These are phyloP conservation scores for Fragaria nilgerrensis DNA, from an alignment of 306 rosid genomes.

Conservation along the genomic window DNA sequence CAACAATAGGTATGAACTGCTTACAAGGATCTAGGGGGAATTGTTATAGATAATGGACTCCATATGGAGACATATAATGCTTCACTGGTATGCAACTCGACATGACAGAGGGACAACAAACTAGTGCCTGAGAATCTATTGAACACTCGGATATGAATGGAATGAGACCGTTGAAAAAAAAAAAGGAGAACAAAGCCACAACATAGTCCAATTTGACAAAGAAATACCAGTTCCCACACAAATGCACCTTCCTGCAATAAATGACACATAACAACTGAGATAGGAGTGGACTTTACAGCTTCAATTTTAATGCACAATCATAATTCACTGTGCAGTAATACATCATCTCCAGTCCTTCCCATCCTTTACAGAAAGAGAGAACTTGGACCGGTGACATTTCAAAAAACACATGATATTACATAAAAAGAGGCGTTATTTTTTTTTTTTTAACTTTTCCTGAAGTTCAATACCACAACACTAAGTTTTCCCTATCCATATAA, in stretches of 20 bases:
- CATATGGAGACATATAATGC: slow-evolving; percentile 31
- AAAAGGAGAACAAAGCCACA: slow-evolving; percentile 55
- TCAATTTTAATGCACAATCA: slow-evolving; percentile 15
- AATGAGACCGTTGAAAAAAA: slow-evolving; percentile 46
- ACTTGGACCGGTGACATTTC: background rate
- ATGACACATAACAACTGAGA: slow-evolving; percentile 50
- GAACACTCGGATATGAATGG: slow-evolving; percentile 51
- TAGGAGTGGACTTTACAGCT: slow-evolving; percentile 20
- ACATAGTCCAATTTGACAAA: slow-evolving; percentile 51
- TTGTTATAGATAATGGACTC: slow-evolving; percentile 32
- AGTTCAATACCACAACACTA: background rate
- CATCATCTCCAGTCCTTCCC: background rate
- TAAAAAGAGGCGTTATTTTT: background rate
- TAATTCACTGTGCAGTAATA: background rate
- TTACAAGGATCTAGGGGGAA: slow-evolving; percentile 16
- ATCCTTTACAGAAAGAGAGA: slow-evolving; percentile 7
- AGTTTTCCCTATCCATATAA: background rate
- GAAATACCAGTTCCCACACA: slow-evolving; percentile 58
- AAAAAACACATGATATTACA: background rate
- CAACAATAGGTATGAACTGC: slow-evolving; percentile 42
- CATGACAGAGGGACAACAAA: slow-evolving; percentile 32
- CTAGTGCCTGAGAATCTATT: slow-evolving; percentile 30
- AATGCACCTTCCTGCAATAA: slow-evolving; percentile 69
- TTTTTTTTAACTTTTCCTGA: background rate
- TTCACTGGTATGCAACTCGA: slow-evolving; percentile 48